Evolutionary conservation across 2,329 filamentous ascomycete genomes (phyloP), one percentile per base, ranked within the genome.

Genomic region (Fusarium austroafricanum): DNA sequence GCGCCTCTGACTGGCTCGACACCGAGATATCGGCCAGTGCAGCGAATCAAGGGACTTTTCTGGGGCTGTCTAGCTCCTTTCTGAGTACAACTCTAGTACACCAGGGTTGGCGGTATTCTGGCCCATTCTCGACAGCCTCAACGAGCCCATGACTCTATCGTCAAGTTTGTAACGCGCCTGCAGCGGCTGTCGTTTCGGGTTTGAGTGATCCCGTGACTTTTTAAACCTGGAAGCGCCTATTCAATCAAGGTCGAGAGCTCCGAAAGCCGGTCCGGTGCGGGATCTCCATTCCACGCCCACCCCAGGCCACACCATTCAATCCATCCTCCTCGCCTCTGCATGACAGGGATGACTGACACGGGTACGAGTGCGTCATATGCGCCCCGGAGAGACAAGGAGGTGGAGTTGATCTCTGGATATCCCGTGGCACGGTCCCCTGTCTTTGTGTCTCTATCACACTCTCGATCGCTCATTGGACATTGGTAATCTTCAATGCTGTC

Each of bases 311-410:
- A 55, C 56, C 68, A 57, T 43, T 46, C 50, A 59, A 61, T 33
- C 50, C 58, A 62, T 49, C 50, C 64, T 54, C 56, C 55, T 73
- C 64, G 61, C 66, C 68, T 70, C 70, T 63, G 66, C 55, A 70
- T 38, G 54, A 45, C 67, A 70, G 54, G 67, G 60, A 71, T 68
- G 29, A 54, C 59, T 65, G 61, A 50, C 64, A 72, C 69, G 71
- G 71, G 71, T 71, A 57, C 55, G 57, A 72, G 67, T 71, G 71
- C 71, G 71, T 73, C 71, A 73, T 73, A 73, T 73, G 71, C 65
- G 69, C 69, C 71, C 69, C 71, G 49, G 61, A 67, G 59, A 62
- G 58, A 61, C 67, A 68, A 54, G 54, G 63, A 55, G 52, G 67
- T 70, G 56, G 56, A 62, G 61, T 46, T 42, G 37, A 66, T 66